Evolutionary conservation across 352 stramenopile genomes (phyloP), one percentile per base, ranked within the genome.

Genomic region (Globisporangium paroecandrum): DNA sequence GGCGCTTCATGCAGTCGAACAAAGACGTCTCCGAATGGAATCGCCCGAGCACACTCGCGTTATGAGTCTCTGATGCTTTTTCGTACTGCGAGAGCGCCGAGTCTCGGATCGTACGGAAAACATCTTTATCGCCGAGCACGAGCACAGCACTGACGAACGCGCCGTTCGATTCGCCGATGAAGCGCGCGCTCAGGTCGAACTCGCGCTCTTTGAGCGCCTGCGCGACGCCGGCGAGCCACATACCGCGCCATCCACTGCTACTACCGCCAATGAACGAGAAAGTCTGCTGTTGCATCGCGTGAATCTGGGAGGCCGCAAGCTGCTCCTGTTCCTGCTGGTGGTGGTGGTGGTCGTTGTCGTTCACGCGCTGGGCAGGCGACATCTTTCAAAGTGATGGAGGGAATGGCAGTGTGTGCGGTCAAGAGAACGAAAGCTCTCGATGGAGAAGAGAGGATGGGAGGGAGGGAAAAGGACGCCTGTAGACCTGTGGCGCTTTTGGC

Each of bases 11-110:
- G 61, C 72, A 72, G 34, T 83, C 71, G 29, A 77, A 36, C 62
- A 89, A 69, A 68, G 86, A 89, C 59, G 84, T 72, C 29, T 77
- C 71, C 73, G 89, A 82, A 13, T 73, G 64, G 65, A 87, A 89
- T 73, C 74, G 15, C 34, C 62, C 62, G 71, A 70, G 15, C 46
- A 75, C 27, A 47, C 64, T 41, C 68, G 66, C 0, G 77, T 15
- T 72, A 57, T 4, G 81, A 71, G n/a, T 79, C 41, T 49, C 41
- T 20, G 41, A 49, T 49, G 15, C 41, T n/a, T 49, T 5, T 9
- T 49, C 74, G 66, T 79, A 81, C 60, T 77, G 65, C 22, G 75
- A 67, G 8, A 90, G 62, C 12, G 83, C 72, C 0, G 69, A 79
- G 54, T 85, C 71, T 20, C 63, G 62, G 61, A 89, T 82, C 6